These are phyloP conservation scores for Yamadazyma mexicana DNA, from an alignment of 1,139 yeast genomes.

Conservation along the genomic window DNA sequence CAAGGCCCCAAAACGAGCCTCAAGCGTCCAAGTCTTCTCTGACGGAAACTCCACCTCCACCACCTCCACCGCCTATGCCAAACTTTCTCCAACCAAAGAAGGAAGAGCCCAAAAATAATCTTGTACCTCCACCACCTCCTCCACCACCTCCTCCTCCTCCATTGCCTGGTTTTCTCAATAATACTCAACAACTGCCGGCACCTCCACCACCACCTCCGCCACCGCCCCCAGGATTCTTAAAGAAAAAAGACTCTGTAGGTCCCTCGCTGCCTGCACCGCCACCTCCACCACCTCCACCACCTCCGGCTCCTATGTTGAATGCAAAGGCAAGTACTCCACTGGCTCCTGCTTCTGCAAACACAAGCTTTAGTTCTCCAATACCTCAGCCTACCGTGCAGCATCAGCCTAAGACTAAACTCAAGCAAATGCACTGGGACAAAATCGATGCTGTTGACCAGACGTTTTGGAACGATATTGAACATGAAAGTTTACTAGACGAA, in stretches of 20 bases:
- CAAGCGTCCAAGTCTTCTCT: no score
- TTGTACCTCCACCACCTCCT: conserved; percentile 31
- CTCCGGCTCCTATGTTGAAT: background rate
- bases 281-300: conserved; percentile 1
- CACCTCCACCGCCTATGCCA: conserved; percentile 26
- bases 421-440: conserved; percentile 96
- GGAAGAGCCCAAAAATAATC: no score
- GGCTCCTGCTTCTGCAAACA: conserved; percentile 15
- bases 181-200: conserved; percentile 12
- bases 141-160: conserved; percentile 23
- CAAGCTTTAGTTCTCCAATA: conserved; percentile 18
- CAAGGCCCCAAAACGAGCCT: no score
- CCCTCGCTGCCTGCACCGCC: conserved; percentile 9
- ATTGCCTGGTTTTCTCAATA: conserved; percentile 7
- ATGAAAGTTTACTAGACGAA: conserved; percentile 47
- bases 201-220: conserved; percentile 40
- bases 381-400: background rate
- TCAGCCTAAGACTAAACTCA: conserved; percentile 65
- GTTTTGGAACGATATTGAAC: conserved; percentile 71
- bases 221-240: background rate
- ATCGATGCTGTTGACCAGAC: conserved; percentile 70
- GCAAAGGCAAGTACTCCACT: background rate
- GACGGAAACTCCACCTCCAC: conserved; percentile 32
- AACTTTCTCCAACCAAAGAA: no score
- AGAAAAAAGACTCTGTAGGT: conserved; percentile 1